Conservation (phyloP, 352 stramenopile species). For the Discostella stelligera region DNA sequence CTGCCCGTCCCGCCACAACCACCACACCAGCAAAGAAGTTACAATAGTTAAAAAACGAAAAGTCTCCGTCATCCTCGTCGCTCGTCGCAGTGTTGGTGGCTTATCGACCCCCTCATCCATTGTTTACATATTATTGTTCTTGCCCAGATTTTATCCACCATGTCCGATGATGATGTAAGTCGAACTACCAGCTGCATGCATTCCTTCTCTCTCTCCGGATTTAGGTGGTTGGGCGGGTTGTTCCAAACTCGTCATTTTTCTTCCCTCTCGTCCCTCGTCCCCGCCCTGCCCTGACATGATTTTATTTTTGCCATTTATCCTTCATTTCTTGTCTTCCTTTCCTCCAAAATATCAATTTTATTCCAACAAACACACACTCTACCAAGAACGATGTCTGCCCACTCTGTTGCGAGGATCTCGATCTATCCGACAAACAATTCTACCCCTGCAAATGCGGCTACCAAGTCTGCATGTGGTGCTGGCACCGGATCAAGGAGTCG, state of each 20-base stretch:
- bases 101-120: no score
- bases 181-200: not conserved
- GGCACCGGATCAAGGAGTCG: conserved; percentile 98
- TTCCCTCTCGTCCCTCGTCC: not conserved
- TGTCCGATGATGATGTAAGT: conserved; percentile 63
- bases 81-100: no score
- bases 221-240: not conserved
- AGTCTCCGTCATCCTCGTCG: no score
- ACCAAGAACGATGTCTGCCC: conserved; percentile 89
- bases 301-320: not conserved
- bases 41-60: no score
- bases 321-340: not conserved
- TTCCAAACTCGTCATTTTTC: no score
- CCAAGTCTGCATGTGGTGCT: conserved; percentile 99
- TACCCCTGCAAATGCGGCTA: conserved; percentile 98
- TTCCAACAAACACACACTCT: not conserved
- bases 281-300: not conserved
- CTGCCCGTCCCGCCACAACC: no score
- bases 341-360: not conserved
- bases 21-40: no score
- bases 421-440: conserved; percentile 98
- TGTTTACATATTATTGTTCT: no score
- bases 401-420: conserved; percentile 97
- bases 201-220: not conserved
- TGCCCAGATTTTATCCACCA: no score